These are phyloP conservation scores for Penicillium egyptiacum DNA, from an alignment of 495 filamentous ascomycete species.

Conservation along the genomic window DNA sequence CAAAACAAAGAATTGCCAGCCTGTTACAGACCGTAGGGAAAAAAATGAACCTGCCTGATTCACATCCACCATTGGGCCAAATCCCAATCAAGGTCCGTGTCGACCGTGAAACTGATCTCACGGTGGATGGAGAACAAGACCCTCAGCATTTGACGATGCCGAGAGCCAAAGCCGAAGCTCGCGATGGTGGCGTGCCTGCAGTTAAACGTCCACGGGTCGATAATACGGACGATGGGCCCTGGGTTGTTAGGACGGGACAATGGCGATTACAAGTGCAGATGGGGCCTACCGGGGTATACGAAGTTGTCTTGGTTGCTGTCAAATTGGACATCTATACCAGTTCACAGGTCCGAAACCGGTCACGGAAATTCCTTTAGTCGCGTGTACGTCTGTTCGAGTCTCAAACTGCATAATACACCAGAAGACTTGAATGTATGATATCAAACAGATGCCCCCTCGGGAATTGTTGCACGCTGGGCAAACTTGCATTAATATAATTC, in stretches of 20 bases:
- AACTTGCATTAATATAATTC: conserved; percentile 11
- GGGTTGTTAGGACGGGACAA: conserved; percentile 75
- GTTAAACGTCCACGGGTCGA: conserved; percentile 53
- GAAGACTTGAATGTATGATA: conserved; percentile 6
- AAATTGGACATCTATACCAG: conserved; percentile 75
- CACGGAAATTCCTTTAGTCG: conserved; percentile 61
- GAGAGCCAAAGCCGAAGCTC: conserved; percentile 8
- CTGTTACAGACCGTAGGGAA: conserved; percentile 78
- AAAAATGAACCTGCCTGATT: conserved; percentile 67
- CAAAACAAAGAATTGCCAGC: conserved; percentile 65
- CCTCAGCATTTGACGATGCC: conserved; percentile 2
- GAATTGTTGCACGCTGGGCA: background rate
- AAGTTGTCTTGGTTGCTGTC: conserved; percentile 69
- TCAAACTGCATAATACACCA: background rate
- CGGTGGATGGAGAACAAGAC: conserved; percentile 60
- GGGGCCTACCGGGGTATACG: conserved; percentile 36
- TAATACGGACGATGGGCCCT: conserved; percentile 38
- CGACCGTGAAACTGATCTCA: conserved; percentile 65
- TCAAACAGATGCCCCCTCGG: conserved; percentile 9
- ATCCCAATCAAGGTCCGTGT: conserved; percentile 60
- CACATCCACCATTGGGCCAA: conserved; percentile 7
- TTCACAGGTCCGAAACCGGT: conserved; percentile 66
- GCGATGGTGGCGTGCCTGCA: conserved; percentile 26
- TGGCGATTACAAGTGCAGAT: conserved; percentile 75
- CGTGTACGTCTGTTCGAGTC: background rate